phyloP scores from a whole-genome alignment of 1,284 basidiomycete genomes.

The Puccinia triticina region DNA sequence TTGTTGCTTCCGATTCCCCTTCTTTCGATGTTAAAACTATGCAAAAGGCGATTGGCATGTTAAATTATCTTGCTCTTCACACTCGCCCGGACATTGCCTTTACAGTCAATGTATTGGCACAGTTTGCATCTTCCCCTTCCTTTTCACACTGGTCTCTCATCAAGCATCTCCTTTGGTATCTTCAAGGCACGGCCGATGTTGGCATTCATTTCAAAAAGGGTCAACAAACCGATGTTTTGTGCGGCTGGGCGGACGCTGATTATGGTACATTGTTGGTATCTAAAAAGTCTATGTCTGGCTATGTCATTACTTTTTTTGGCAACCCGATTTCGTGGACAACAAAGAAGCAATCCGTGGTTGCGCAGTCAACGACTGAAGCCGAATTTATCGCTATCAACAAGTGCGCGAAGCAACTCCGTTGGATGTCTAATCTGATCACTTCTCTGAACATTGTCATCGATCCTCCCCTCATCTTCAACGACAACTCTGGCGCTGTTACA shows the following conservation, averaged over 20 bases:
- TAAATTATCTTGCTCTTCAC: conserved; percentile 24
- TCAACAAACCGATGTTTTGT: neutral
- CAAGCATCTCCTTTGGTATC: neutral
- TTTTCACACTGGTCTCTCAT: neutral
- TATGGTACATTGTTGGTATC: neutral
- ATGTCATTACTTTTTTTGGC: conserved; percentile 8
- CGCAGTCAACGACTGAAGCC: too few relatives aligned
- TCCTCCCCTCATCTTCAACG: too few relatives aligned
- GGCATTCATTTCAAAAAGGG: too few relatives aligned
- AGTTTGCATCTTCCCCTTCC: neutral
- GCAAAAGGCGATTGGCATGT: conserved; percentile 15
- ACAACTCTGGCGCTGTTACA: too few relatives aligned
- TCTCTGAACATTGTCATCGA: neutral
- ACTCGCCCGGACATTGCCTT: too few relatives aligned
- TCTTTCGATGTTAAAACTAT: neutral
- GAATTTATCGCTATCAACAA: too few relatives aligned
- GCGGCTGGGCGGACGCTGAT: neutral
- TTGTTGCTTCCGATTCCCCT: neutral
- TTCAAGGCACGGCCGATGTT: too few relatives aligned
- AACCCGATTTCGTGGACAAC: conserved; percentile 14
- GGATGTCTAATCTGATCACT: neutral
- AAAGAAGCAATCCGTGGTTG: too few relatives aligned
- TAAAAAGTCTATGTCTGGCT: neutral
- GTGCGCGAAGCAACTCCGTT: neutral
- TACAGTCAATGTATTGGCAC: neutral